Base-by-base conservation (phyloP, 208 protist species). In the Vickermania ingenoplastis region DNA sequence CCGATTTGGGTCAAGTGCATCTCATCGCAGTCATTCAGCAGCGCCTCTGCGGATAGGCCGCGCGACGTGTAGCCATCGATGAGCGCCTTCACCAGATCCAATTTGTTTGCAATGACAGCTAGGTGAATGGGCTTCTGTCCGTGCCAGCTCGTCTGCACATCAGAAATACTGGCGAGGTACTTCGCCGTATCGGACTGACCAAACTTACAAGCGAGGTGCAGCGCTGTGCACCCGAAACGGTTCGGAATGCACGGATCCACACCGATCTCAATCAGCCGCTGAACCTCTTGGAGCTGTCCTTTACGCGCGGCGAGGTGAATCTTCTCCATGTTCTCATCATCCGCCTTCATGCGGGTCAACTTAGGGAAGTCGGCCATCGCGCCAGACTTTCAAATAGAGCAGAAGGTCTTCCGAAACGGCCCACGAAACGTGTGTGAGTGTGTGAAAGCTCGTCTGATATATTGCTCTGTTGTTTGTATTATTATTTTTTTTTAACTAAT, bases 321-420 rank as follows among this genome's bases (percentile, higher is more conserved):
- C 63, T 88, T 89, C 59, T 94, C 87, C 87, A 94, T 94, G 56
- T 81, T 89, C 66, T 94, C 87, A 69, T 94, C 87, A 67, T 94
- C 87, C 1, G 70, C 61, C 60, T 88, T 87, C 7, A 89, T 41
- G 41, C 87, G 75, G 22, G 75, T 52, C 2, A 89, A 31, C 67
- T 84, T 66, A 51, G 84, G 78, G 64, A 90, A 88, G 60, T 83
- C 76, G 13, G 73, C 41, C 79, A 83, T 91, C 24, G n/a, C n/a
- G n/a, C n/a, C n/a, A n/a, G n/a, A n/a, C n/a, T n/a, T n/a, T n/a
- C n/a, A n/a, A n/a, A n/a, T n/a, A n/a, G n/a, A n/a, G n/a, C n/a
- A n/a, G n/a, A n/a, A n/a, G n/a, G n/a, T n/a, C n/a, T n/a, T n/a
- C n/a, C n/a, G n/a, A n/a, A n/a, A n/a, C n/a, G n/a, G n/a, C n/a